Base-by-base conservation (phyloP, 768 basidiomycete genomes). In the Porpolomopsis calyptriformis region DNA sequence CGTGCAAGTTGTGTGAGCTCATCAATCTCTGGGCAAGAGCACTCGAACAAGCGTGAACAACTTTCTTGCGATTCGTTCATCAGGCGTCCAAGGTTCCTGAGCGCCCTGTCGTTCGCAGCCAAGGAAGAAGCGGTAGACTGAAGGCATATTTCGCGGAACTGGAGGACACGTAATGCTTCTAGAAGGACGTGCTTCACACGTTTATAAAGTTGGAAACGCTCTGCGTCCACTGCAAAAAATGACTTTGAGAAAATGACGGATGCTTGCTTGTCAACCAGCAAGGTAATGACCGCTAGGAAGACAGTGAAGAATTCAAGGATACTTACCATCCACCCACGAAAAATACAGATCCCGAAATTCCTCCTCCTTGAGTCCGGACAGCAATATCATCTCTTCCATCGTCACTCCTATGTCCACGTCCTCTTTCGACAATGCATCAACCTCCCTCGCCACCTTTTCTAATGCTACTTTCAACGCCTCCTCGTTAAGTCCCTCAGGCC, bases 11-110 rank as follows among this genome's bases (percentile, higher is more conserved):
- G 57, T 2, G 77, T 77, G 7, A 93, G 71, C 55, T 77, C 64
- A 57, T 94, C 77, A 14, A 92, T 64, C 64, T 93, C 86, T 1
- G 77, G 72, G 57, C 84, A 85, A 6, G 85, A 85, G 63, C 85
- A 90, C 50, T 92, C 80, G 56, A 73, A 93, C 7, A 83, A 60
- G 35, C 70, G 60, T 26, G 74, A 55, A 60, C 89, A 91, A 55
- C 79, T 82, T 37, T 64, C 64, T 58, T 90, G 87, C 14, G 82
- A 85, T 44, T 78, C 78, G 55, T 88, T 78, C 84, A 93, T 88
- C 45, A 91, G 61, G 16, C 57, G 60, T 16, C 89, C 91, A 4
- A 89, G 74, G 25, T 63, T 62, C 34, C 64, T 53, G 9, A 81
- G 67, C 41, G 26, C 22, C 8, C 16, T 55, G 49, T 8, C 43